phyloP scores from a whole-genome alignment of 305 asterid species.

The Fraxinus ornus region DNA sequence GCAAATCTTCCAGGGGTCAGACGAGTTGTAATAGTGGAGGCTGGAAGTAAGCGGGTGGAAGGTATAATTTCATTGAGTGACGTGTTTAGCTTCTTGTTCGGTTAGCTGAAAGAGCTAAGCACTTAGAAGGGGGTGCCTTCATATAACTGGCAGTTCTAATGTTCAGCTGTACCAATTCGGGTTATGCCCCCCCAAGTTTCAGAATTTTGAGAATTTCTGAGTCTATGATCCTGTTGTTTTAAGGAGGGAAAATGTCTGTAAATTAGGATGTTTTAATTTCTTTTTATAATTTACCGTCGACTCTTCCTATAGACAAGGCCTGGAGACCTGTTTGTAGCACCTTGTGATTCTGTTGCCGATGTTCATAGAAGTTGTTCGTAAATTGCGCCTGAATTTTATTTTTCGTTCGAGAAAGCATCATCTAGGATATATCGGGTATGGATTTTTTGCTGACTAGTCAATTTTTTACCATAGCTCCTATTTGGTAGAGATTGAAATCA shows the following conservation, averaged over 20 bases:
- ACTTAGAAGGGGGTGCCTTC: constrained; percentile 20
- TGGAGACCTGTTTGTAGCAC: constrained; percentile 12
- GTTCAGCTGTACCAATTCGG: constrained; percentile 12
- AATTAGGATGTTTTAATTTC: constrained; percentile 40
- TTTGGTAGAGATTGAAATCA: not conserved
- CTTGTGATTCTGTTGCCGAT: constrained; percentile 5
- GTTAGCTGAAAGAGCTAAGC: constrained; percentile 34
- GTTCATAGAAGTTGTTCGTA: constrained; percentile 9
- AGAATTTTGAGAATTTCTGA: not conserved
- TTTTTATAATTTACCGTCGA: constrained; percentile 21
- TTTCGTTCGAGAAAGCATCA: not conserved
- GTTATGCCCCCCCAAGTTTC: constrained; percentile 11
- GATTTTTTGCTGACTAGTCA: not conserved
- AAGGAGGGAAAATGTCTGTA: constrained; percentile 35
- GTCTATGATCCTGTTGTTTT: not conserved
- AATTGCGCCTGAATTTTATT: not conserved
- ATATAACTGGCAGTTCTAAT: constrained; percentile 15
- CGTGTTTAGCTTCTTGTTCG: constrained; percentile 55
- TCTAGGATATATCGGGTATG: not conserved
- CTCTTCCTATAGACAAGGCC: constrained; percentile 22
- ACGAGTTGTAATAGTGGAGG: constrained; percentile 67
- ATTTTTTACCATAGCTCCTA: not conserved
- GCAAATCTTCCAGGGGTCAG: constrained; percentile 50
- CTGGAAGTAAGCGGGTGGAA: constrained; percentile 71
- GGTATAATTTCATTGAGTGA: constrained; percentile 61